These are phyloP conservation scores for Solanum medicagineum DNA, from an alignment of 257 asterid species.

Conservation along the genomic window DNA sequence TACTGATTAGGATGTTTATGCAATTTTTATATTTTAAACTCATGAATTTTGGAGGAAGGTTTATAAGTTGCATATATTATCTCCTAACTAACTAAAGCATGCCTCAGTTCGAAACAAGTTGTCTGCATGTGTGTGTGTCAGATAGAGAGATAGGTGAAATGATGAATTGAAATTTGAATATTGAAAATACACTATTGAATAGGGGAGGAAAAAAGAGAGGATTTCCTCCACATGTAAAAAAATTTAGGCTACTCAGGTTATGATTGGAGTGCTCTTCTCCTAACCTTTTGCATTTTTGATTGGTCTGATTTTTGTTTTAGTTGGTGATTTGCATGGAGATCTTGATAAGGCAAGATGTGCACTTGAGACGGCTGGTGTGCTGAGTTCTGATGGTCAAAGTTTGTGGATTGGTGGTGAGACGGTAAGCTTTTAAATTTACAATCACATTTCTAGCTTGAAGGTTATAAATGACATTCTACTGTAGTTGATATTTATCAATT, in stretches of 20 bases:
- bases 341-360: constrained; percentile 81
- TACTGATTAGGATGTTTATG: background rate
- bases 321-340: constrained; percentile 98
- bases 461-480: background rate
- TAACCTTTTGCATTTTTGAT: background rate
- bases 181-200: background rate
- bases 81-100: background rate
- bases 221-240: background rate
- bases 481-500: background rate
- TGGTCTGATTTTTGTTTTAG: constrained; percentile 15
- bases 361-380: constrained; percentile 81
- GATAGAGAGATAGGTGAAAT: background rate
- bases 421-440: constrained; percentile 24
- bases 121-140: background rate
- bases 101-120: background rate
- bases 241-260: background rate
- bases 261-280: background rate
- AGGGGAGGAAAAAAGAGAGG: background rate
- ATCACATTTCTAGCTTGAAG: background rate
- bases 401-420: constrained; percentile 86
- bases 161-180: background rate
- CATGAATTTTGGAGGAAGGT: background rate
- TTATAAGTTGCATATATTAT: background rate
- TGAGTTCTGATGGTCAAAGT: constrained; percentile 71
- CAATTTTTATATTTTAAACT: background rate